Evolutionary conservation across 306 rosid genomes (phyloP).

Genomic region (Mucuna pruriens): DNA sequence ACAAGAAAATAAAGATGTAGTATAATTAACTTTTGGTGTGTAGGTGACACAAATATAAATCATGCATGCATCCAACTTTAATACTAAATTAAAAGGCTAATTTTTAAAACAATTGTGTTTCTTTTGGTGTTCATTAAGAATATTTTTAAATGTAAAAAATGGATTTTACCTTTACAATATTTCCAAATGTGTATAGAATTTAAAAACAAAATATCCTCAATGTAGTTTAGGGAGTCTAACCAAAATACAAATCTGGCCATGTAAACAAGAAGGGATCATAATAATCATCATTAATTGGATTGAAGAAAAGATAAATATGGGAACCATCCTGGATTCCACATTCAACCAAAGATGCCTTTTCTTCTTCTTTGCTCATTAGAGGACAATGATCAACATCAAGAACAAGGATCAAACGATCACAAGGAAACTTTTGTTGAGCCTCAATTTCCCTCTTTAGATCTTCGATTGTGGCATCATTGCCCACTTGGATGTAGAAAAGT

Average conservation of each 20-base stretch:
- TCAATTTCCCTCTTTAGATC: slow-evolving; percentile 62
- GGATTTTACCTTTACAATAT: neutral
- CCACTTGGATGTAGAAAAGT: slow-evolving; percentile 49
- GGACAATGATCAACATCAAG: slow-evolving; percentile 33
- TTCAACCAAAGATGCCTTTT: slow-evolving; percentile 47
- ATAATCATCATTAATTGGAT: slow-evolving; percentile 50
- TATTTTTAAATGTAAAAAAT: neutral
- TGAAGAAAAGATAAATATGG: slow-evolving; percentile 61
- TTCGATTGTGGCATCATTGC: slow-evolving; percentile 46
- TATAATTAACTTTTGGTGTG: neutral
- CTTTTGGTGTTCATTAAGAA: neutral
- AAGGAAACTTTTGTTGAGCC: slow-evolving; percentile 57
- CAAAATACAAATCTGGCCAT: slow-evolving; percentile 31
- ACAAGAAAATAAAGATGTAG: neutral
- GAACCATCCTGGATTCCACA: slow-evolving; percentile 69
- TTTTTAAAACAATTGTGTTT: neutral
- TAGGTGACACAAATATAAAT: neutral
- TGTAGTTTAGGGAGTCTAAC: neutral
- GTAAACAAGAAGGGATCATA: slow-evolving; percentile 24
- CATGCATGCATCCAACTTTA: neutral
- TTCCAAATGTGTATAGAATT: neutral
- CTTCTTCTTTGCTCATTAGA: slow-evolving; percentile 42
- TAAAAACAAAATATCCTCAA: neutral
- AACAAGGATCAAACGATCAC: slow-evolving; percentile 58
- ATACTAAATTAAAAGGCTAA: neutral